Evolutionary conservation across 441 rosid species (phyloP).

Genomic region (Adansonia gregorii): DNA sequence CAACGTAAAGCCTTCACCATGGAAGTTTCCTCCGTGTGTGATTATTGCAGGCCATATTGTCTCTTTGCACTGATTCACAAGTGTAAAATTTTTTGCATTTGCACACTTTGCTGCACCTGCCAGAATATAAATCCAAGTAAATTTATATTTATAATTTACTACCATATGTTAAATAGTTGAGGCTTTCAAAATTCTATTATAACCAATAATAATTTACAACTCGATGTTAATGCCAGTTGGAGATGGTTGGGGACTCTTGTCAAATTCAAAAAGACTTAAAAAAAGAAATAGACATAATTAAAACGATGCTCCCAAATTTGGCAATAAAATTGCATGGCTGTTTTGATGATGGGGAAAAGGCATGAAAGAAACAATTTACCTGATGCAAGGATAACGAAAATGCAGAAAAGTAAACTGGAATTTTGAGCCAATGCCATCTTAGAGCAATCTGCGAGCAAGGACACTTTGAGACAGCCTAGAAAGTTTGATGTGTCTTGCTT

Average conservation of each 20-base stretch:
- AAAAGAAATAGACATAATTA: no score
- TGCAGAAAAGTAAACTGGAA: conserved; percentile 25
- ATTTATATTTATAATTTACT: neutral
- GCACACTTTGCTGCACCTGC: conserved; percentile 36
- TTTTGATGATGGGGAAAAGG: no score
- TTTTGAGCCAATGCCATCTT: conserved; percentile 36
- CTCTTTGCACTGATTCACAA: conserved; percentile 58
- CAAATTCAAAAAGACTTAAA: no score
- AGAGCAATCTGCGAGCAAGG: neutral
- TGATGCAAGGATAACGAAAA: conserved; percentile 35
- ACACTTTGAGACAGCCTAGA: neutral
- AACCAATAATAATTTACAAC: no score
- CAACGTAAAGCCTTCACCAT: conserved; percentile 41
- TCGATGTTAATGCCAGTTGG: no score
- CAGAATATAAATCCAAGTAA: neutral
- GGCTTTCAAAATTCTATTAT: no score
- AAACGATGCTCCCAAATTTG: no score
- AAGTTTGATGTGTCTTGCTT: neutral
- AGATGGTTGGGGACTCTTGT: no score
- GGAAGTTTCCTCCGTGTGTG: conserved; percentile 30
- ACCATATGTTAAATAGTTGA: neutral
- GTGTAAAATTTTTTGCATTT: conserved; percentile 46
- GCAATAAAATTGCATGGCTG: no score
- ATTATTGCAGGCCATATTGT: conserved; percentile 64
- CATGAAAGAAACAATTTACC: conserved; percentile 35